Base-by-base conservation (phyloP, 2,329 filamentous ascomycete genomes). In the Colletotrichum sp. region DNA sequence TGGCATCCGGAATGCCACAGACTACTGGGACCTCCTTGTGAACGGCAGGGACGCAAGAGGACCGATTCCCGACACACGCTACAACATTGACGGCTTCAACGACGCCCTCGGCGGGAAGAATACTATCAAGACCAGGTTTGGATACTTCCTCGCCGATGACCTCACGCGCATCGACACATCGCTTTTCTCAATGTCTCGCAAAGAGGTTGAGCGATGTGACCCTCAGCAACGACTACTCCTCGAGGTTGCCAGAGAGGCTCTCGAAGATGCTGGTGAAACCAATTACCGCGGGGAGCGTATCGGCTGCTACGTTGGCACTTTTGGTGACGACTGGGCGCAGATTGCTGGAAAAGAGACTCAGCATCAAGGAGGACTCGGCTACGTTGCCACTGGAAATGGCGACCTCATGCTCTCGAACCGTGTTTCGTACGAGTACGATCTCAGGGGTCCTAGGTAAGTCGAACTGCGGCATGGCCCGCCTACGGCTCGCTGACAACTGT, bases 381-480 rank as follows among this genome's bases (percentile, higher is more conserved):
- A 55, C 7, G 52, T 30, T 8, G 24, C 36, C 13, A 44, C 32
- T 39, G 63, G 63, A 28, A 44, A 39, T 30, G 80, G 76, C 15
- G 78, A 82, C 52, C 79, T 80, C 62, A 78, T 79, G n/a, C 32
- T 84, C 5, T 73, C 82, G 15, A 85, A 85, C 55, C 77, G 83
- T 1, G 70, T 82, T 2, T 81, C 80, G 2, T 83, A 84, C 34
- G 81, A 84, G 62, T 82, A 80, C 26, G 78, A 83, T 55, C 74
- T 85, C 6, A 80, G 67, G 8, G 84, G 83, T 0, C 83, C 83
- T 0, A 81, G 81, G 81, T 82, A 68, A 21, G 44, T 52, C 18
- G 8, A 7, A 21, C 3, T 52, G 3, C 44, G 6, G n/a, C 44
- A 21, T 39, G n/a, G 12, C n/a, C 44, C 44, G 0, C 2, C 6